A percentile compares a stretch with the other conserved stretches of the same genome.
Evolutionary conservation across 225 moss, liverwort and hornwort species (phyloP).

Genomic region (Anthoceros angustus): DNA sequence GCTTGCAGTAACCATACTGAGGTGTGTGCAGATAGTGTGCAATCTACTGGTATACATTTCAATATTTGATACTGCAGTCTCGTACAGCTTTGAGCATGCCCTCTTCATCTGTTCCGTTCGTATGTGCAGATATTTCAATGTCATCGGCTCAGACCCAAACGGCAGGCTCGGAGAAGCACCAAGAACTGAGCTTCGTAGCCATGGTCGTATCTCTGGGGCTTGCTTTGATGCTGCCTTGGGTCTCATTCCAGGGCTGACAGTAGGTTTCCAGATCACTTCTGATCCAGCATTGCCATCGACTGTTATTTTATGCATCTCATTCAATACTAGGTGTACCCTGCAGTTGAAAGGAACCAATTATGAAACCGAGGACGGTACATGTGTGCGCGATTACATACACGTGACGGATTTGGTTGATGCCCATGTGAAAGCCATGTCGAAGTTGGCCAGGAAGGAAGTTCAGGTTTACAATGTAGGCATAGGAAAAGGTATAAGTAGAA

Average conservation of each 20-base stretch:
- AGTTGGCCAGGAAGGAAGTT: constrained; percentile 33
- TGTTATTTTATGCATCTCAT: not conserved
- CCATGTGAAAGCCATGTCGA: constrained; percentile 69
- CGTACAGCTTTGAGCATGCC: not conserved
- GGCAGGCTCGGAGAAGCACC: constrained; percentile 83
- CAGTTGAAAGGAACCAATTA: constrained; percentile 61
- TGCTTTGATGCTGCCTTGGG: constrained; percentile 90
- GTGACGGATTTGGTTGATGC: constrained; percentile 83
- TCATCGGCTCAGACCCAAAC: constrained; percentile 74
- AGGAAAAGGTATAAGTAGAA: constrained; percentile 31
- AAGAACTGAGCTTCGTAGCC: constrained; percentile 61
- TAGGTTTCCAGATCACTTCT: constrained; percentile 7
- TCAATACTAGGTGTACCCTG: not conserved
- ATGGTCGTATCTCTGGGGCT: constrained; percentile 86
- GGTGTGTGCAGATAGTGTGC: constrained; percentile 11
- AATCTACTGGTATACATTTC: not conserved
- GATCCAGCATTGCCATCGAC: not conserved
- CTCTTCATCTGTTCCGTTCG: not conserved
- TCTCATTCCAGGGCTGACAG: constrained; percentile 44
- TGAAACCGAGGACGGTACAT: constrained; percentile 63
- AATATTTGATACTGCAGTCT: not conserved
- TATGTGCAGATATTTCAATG: constrained; percentile 69
- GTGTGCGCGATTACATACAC: constrained; percentile 82
- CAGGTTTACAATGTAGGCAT: constrained; percentile 86
- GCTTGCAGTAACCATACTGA: constrained; percentile 62